Conservation (phyloP, 345 rosid genomes). For the Atalantia buxifolia region DNA sequence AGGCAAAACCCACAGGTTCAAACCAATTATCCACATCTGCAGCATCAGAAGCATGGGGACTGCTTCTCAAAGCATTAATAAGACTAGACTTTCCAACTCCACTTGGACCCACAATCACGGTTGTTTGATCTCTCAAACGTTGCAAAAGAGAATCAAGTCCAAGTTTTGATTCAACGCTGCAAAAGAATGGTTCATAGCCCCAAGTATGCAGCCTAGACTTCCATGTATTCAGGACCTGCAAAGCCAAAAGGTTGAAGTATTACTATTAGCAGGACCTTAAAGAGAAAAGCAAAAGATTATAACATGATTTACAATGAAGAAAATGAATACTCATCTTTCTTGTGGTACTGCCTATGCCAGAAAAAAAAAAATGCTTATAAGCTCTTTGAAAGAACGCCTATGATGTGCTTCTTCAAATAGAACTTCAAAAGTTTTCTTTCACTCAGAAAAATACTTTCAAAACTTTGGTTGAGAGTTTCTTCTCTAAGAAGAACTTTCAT, state of each 20-base stretch:
- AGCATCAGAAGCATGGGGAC: constrained; percentile 26
- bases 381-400: not conserved
- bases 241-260: not conserved
- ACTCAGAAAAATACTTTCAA: not conserved
- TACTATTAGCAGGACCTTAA: not conserved
- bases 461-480: not conserved
- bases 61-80: constrained; percentile 70
- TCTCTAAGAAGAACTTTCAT: not conserved
- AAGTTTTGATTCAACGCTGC: constrained; percentile 64
- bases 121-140: constrained; percentile 63
- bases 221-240: constrained; percentile 67
- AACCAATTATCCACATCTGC: constrained; percentile 57
- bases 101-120: constrained; percentile 97
- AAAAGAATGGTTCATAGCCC: constrained; percentile 82
- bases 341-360: not conserved
- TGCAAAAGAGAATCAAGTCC: constrained; percentile 68
- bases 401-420: not conserved
- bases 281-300: not conserved
- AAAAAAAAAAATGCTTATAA: not conserved
- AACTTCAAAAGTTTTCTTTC: not conserved
- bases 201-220: constrained; percentile 58
- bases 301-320: not conserved
- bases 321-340: not conserved
- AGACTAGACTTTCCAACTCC: constrained; percentile 97
- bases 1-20: constrained; percentile 57